Conservation (phyloP, 208 protist genomes). For the Balamuthia mandrillaris region DNA sequence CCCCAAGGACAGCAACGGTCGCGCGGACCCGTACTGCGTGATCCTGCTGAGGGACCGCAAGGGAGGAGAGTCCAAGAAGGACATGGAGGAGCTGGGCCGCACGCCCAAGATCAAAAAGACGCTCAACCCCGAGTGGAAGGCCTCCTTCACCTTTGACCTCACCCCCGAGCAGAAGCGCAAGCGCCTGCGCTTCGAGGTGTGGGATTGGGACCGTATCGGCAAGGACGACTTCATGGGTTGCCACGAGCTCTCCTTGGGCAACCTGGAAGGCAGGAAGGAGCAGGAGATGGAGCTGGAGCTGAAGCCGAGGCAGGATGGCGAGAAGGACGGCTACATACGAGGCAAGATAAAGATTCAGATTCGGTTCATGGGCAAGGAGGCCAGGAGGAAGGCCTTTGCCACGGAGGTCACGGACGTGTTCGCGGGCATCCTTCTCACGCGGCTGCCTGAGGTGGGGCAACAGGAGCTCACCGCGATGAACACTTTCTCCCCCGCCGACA, state of each 20-base stretch:
- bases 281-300: neutral
- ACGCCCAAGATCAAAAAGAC: neutral
- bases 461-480: too few species aligned
- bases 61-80: neutral
- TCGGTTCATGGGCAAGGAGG: neutral
- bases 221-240: neutral
- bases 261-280: neutral
- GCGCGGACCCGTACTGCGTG: neutral
- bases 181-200: neutral
- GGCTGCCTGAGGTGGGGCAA: too few species aligned
- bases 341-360: neutral
- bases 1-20: neutral
- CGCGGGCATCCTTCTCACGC: too few species aligned
- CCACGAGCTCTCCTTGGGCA: neutral
- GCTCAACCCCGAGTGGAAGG: neutral
- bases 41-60: neutral
- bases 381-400: too few species aligned
- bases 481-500: too few species aligned
- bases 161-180: neutral
- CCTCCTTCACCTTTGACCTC: neutral
- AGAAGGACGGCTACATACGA: neutral
- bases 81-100: too few species aligned
- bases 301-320: neutral
- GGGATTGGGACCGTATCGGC: neutral
- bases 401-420: too few species aligned